Conservation (phyloP, 2,329 filamentous ascomycete species). For the Colletotrichum salicis region DNA sequence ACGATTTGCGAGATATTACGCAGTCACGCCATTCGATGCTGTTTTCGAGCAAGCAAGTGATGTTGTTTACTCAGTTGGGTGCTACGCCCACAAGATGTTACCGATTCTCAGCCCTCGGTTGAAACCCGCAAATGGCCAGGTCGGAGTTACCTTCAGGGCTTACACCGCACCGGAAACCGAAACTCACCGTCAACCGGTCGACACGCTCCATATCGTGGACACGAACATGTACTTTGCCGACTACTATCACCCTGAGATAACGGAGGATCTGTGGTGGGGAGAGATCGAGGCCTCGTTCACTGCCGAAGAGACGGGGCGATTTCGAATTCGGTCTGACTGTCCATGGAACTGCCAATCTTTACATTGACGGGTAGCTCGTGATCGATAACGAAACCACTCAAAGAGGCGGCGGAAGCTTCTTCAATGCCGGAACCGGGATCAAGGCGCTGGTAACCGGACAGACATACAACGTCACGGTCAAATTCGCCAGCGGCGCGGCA, state of each 20-base stretch:
- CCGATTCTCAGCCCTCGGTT: slow-evolving; percentile 41
- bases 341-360: slow-evolving; percentile 46
- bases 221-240: slow-evolving; percentile 40
- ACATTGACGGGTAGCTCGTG: slow-evolving; percentile 43
- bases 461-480: slow-evolving; percentile 43
- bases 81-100: slow-evolving; percentile 44
- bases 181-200: slow-evolving; percentile 27
- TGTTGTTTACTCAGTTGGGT: slow-evolving; percentile 37
- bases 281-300: slow-evolving; percentile 37
- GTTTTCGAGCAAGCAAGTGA: slow-evolving; percentile 40
- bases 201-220: slow-evolving; percentile 34
- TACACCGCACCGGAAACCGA: slow-evolving; percentile 35
- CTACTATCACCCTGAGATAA: slow-evolving; percentile 37
- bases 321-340: slow-evolving; percentile 48
- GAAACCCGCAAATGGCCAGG: slow-evolving; percentile 33
- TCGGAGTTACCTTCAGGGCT: slow-evolving; percentile 39
- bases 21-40: slow-evolving; percentile 43
- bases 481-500: slow-evolving; percentile 40
- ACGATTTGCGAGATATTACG: slow-evolving; percentile 38
- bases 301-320: slow-evolving; percentile 31
- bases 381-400: slow-evolving; percentile 46
- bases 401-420: slow-evolving; percentile 44
- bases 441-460: slow-evolving; percentile 40
- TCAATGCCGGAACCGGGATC: slow-evolving; percentile 43
- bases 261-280: slow-evolving; percentile 36